Percentiles rank a stretch among this genome's conserved stretches.
phyloP scores from a whole-genome alignment of 2,329 filamentous ascomycete genomes.

The Dactylonectria macrodidyma region DNA sequence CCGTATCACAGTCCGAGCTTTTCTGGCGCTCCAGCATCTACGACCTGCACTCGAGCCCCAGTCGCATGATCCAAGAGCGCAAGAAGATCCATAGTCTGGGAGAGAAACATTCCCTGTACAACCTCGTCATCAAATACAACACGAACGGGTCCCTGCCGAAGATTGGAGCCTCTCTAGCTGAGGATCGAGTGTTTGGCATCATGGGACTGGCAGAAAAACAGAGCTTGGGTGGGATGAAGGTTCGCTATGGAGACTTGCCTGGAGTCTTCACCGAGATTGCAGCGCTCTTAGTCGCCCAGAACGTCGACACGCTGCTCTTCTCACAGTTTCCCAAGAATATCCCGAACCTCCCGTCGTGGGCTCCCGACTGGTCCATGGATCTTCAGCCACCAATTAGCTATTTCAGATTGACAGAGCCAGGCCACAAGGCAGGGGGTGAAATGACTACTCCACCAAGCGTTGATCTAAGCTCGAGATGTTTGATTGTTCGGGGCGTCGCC shows the following conservation, averaged over 20 bases:
- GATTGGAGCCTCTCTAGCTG: conserved; percentile 45
- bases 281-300: conserved; percentile 40
- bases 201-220: conserved; percentile 46
- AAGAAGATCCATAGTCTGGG: conserved; percentile 46
- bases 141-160: conserved; percentile 43
- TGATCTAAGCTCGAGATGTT: conserved; percentile 18
- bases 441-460: background rate
- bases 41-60: conserved; percentile 36
- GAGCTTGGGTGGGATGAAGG: conserved; percentile 15
- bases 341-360: conserved; percentile 51
- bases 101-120: conserved; percentile 40
- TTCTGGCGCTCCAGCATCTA: conserved; percentile 40
- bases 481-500: conserved; percentile 41
- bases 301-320: conserved; percentile 49
- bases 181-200: conserved; percentile 52
- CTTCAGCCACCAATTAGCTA: conserved; percentile 47
- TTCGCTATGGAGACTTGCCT: conserved; percentile 26
- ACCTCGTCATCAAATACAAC: conserved; percentile 50
- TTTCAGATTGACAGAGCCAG: conserved; percentile 36
- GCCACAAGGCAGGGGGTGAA: conserved; percentile 44
- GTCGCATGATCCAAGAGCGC: conserved; percentile 50
- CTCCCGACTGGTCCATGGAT: conserved; percentile 53
- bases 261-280: conserved; percentile 42
- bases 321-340: conserved; percentile 46
- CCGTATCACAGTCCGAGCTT: conserved; percentile 35